Evolutionary conservation across 305 asterid species (phyloP), one percentile per base, ranked within the genome.

Genomic region (Fraxinus angustifolia): DNA sequence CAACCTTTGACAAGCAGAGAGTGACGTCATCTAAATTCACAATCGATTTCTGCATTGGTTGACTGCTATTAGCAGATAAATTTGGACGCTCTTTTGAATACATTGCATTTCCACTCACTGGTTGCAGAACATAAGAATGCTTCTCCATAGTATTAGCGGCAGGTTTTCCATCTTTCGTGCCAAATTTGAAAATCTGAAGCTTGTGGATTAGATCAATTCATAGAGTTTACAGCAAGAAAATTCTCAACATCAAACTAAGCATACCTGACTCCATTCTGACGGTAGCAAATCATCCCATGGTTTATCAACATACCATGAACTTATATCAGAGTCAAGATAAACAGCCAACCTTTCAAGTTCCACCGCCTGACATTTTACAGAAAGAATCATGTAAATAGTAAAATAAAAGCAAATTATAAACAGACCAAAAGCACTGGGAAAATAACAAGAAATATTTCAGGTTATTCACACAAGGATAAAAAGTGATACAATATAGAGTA

Each of bases 1-100:
- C 82, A 77, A 90, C 99, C 97, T 91, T 96, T 74, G 99, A 94
- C 90, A 96, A 85, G 86, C 99, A 92, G 81, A 96, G 93, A 70
- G 97, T 94, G 85, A 94, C 99, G 80, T 94, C 97, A 77, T 96
- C 99, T 86, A 96, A 90, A 90, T 91, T 85, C 86, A 94, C 97
- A 58, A 84, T 89, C 73, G 98, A 98, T 82, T 88, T 92, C 84
- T 96, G 99, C 81, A 83, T 86, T 34, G 96, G 92, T 79, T 90
- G 93, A 79, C 86, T 87, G 50, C 86, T 90, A 78, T 84, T 87
- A 76, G 82, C 85, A 62, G 99, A 89, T 60, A 81, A 82, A 85
- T 87, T 89, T 48, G 90, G 83, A 73, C 91, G 97, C 86, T 91
- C 96, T 88, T 94, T 94, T 26, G 89, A 88, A 87, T 91, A 96